Conservation (phyloP, 768 basidiomycete species). For the Pleurotus cornucopiae region DNA sequence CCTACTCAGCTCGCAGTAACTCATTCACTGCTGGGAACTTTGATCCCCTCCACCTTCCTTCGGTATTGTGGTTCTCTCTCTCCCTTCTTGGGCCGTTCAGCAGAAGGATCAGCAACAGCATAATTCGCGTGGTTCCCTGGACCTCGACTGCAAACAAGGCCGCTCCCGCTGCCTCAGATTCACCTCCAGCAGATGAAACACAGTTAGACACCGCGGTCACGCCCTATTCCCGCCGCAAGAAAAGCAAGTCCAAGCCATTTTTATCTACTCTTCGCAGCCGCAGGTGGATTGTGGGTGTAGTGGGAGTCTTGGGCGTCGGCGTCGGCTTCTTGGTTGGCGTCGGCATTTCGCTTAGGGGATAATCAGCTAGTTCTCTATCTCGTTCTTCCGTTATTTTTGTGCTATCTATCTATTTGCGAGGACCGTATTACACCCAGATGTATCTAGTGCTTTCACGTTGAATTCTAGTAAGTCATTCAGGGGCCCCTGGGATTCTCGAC, state of each 20-base stretch:
- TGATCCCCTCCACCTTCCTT: constrained; percentile 67
- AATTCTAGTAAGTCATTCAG: no score
- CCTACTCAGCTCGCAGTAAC: neutral
- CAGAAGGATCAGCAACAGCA: constrained; percentile 13
- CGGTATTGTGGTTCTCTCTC: constrained; percentile 54
- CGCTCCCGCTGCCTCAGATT: neutral
- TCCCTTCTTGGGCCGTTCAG: constrained; percentile 52
- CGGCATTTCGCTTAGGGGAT: neutral
- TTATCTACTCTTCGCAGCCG: neutral
- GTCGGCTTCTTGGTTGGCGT: neutral
- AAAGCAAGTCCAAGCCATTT: neutral
- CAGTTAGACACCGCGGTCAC: neutral
- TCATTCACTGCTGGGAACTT: constrained; percentile 19
- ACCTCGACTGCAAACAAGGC: neutral
- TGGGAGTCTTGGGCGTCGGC: constrained; percentile 1
- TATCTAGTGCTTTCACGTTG: no score
- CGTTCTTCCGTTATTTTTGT: no score
- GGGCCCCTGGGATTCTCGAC: no score
- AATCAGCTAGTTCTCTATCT: neutral
- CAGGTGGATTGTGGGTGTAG: neutral
- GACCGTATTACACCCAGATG: no score
- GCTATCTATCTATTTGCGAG: no score
- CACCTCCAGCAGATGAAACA: neutral
- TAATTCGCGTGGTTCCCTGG: neutral
- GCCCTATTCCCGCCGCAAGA: neutral